Evolutionary conservation across 106 monocot genomes (phyloP).

Genomic region (Narthecium ossifragum): DNA sequence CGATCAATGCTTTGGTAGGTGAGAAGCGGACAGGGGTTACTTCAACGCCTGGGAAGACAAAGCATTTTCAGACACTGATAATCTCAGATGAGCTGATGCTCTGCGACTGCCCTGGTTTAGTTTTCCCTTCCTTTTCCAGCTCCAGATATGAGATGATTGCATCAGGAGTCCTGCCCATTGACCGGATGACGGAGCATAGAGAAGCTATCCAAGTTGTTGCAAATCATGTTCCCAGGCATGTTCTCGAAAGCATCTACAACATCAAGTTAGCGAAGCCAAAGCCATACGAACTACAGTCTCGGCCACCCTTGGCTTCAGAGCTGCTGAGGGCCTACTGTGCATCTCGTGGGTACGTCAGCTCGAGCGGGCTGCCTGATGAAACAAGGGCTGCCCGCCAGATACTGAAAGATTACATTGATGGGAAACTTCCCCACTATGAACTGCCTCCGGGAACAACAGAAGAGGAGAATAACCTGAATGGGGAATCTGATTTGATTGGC

Average conservation of each 20-base stretch:
- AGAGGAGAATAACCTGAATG: conserved; percentile 1
- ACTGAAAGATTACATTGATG: conserved; percentile 85
- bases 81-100: conserved; percentile 88
- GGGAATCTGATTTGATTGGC: not conserved
- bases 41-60: conserved; percentile 94
- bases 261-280: conserved; percentile 79
- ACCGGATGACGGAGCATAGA: conserved; percentile 75
- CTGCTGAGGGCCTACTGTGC: conserved; percentile 74
- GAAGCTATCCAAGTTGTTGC: conserved; percentile 84
- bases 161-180: conserved; percentile 84
- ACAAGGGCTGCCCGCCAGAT: conserved; percentile 80
- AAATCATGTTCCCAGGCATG: conserved; percentile 47
- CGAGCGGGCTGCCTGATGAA: conserved; percentile 90
- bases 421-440: conserved; percentile 88
- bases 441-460: conserved; percentile 42
- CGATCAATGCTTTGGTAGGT: conserved; percentile 95
- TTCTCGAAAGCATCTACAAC: conserved; percentile 58
- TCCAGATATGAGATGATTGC: conserved; percentile 93
- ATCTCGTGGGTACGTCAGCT: conserved; percentile 74
- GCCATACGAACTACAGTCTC: conserved; percentile 54
- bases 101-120: conserved; percentile 94
- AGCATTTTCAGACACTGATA: conserved; percentile 94
- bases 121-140: conserved; percentile 94
- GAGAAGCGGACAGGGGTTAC: conserved; percentile 83
- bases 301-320: conserved; percentile 64